Base-by-base conservation (phyloP, 768 basidiomycete species). In the Scleroderma bovista region DNA sequence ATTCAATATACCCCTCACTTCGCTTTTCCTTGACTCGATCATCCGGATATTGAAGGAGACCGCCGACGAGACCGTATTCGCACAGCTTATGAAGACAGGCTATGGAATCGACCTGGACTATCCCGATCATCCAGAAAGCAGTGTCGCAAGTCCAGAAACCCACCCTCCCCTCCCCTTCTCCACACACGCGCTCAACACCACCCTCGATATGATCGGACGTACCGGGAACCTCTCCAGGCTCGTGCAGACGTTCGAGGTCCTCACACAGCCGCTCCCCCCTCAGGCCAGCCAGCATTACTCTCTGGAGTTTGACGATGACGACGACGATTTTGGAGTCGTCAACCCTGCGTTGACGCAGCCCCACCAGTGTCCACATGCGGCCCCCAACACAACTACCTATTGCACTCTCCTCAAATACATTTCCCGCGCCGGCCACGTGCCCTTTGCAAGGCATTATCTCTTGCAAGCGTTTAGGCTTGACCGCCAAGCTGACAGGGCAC, bases 91-190 rank as follows among this genome's bases (percentile, higher is more conserved):
- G 72, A 81, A 77, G 56, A 69, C 77, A 58, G 80, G 78, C 32
- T 93, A 91, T 64, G 88, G 84, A 0, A 76, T 93, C 50, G 90
- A 93, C 66, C 64, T 92, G 42, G 72, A 77, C 19, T 82, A 83
- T 58, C 88, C 88, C 0, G 90, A 93, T 59, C 74, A 80, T 36
- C 67, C 76, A 10, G 44, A 43, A 11, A 43, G 41, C 16, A 43
- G 15, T 26, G 17, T 26, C 24, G 6, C 24, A 43, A 13, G 55
- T 55, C 7, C 48, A 38, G 41, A 36, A 47, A 17, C 47, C 47
- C 17, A 49, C n/a, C 70, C 71, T 23, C 9, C 20, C 12, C 73
- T 76, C 17, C 75, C 73, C 3, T 76, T 86, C 56, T 80, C 84
- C 15, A 83, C 80, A 7, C 63, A 77, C 17, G 79, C 84, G 2